These are phyloP conservation scores for Zygosaccharomyces pseudorouxii DNA, from an alignment of 805 yeast species.

Conservation along the genomic window DNA sequence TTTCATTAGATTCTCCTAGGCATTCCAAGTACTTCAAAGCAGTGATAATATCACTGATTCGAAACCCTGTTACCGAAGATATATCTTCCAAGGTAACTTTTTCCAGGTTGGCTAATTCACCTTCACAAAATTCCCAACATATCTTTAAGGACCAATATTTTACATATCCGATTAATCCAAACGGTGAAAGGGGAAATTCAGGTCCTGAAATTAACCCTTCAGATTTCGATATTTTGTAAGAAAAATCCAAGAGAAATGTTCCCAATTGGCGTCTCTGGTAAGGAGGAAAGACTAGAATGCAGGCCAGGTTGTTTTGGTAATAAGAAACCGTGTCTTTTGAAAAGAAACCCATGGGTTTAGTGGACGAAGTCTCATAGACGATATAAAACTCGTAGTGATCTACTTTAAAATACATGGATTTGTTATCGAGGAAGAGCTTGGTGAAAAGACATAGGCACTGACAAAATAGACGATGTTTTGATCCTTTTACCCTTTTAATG, in stretches of 20 bases:
- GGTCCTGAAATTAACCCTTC: conserved; percentile 78
- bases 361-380: conserved; percentile 48
- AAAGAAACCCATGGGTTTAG: conserved; percentile 81
- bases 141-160: conserved; percentile 67
- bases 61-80: conserved; percentile 55
- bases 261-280: conserved; percentile 79
- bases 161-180: conserved; percentile 69
- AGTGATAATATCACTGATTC: conserved; percentile 56
- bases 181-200: conserved; percentile 81
- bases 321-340: conserved; percentile 77
- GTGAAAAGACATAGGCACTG: conserved; percentile 83
- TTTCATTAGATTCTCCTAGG: conserved; percentile 31
- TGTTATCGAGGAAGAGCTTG: conserved; percentile 82
- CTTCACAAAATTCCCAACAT: conserved; percentile 42
- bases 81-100: conserved; percentile 45
- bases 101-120: conserved; percentile 33
- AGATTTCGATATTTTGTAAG: conserved; percentile 66
- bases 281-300: conserved; percentile 89
- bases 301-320: conserved; percentile 82
- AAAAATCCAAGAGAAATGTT: conserved; percentile 72
- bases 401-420: conserved; percentile 77
- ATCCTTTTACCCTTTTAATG: conserved; percentile 67
- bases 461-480: conserved; percentile 59
- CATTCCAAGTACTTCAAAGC: conserved; percentile 55
- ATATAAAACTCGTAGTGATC: conserved; percentile 79